Conservation (phyloP, 257 asterid species). For the Solanum tarapatanum region DNA sequence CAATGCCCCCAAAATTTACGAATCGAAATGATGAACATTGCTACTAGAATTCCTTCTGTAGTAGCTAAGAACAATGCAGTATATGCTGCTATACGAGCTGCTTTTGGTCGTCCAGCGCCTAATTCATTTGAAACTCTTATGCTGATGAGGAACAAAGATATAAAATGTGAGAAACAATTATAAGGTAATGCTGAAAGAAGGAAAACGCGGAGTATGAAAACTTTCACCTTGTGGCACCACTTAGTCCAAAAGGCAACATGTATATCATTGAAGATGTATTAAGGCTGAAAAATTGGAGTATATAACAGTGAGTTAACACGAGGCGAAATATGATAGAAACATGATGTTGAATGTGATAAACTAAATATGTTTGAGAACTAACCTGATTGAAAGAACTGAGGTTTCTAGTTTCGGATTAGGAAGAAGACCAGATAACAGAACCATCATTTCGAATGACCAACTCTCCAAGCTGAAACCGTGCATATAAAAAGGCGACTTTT, state of each 20-base stretch:
- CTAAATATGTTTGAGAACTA: neutral
- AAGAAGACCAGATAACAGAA: constrained; percentile 58
- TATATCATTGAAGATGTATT: constrained; percentile 45
- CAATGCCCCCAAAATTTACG: constrained; percentile 55
- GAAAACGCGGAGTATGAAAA: neutral
- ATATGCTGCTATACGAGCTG: constrained; percentile 44
- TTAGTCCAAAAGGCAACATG: constrained; percentile 70
- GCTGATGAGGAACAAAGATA: neutral
- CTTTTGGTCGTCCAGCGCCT: constrained; percentile 50
- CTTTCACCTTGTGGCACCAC: constrained; percentile 50
- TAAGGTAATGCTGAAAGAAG: neutral
- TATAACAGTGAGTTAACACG: neutral
- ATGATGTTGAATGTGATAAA: too few species aligned
- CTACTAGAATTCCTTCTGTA: constrained; percentile 38
- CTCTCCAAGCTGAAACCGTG: constrained; percentile 46
- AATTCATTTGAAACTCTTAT: constrained; percentile 58
- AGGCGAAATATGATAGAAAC: neutral
- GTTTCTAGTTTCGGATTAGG: constrained; percentile 68
- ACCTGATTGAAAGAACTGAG: constrained; percentile 67
- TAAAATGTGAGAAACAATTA: neutral
- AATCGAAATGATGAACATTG: constrained; percentile 24
- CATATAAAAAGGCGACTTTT: neutral
- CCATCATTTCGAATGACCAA: constrained; percentile 76
- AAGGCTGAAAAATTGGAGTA: constrained; percentile 17
- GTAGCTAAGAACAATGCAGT: constrained; percentile 40